Base-by-base conservation (phyloP, 2,329 filamentous ascomycete genomes). In the Bipolaris sorokiniana region DNA sequence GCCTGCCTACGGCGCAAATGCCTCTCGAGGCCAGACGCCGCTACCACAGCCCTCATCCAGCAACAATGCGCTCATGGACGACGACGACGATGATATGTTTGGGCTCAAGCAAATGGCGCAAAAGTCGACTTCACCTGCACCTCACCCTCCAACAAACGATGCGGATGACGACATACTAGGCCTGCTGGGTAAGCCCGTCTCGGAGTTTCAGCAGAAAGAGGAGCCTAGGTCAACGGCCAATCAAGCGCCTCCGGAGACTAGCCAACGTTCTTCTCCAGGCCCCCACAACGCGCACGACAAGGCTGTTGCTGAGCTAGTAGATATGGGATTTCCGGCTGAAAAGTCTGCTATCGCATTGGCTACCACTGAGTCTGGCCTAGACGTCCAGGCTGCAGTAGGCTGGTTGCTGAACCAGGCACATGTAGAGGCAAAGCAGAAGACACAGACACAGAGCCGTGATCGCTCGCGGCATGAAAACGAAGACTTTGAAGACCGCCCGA, bases 331-430 rank as follows among this genome's bases (percentile, higher is more conserved):
- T 67, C 87, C 91, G 0, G 84, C 88, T 0, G 91, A 96, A 56
- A 92, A 92, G 69, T 90, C 95, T n/a, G 84, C 85, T 51, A 83
- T 89, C 61, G 95, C 92, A 5, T 78, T 99, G 38, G 87, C 87
- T 10, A 89, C 92, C 68, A 97, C 90, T 31, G 89, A 91, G 3
- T 88, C 88, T 3, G 91, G 91, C 2, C 78, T 88, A 1, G 90
- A 97, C 71, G 86, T 97, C 9, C 92, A 97, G 74, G 89, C 87
- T 47, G 94, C 94, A 1, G 91, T 96, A 6, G 89, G 93, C 38
- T 96, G 90, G 88, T 83, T 99, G 9, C 79, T 99, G 34, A 95
- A 96, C 55, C 91, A 97, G 73, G 95, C 95, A 5, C 95, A 99
- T 74, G 84, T 87, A 37, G 89, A 96, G 73, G 86, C 92, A 22